A percentile compares a stretch with the other conserved stretches of the same genome.
Conservation (phyloP, 768 basidiomycete genomes). For the Lactifluus hygrophoroides region DNA sequence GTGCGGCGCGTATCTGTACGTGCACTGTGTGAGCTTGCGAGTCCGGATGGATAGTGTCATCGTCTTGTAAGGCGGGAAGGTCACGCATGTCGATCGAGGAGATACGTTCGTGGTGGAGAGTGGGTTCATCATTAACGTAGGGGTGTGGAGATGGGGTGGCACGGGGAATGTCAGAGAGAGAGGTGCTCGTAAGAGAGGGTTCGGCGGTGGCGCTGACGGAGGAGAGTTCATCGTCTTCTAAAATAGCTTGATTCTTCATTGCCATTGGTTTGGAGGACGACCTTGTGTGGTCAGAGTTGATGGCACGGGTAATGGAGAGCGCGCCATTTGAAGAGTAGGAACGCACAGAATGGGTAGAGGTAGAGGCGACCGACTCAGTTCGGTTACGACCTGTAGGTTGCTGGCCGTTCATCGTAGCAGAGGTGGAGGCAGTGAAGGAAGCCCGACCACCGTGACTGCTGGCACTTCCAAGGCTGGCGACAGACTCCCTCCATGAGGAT, state of each 20-base stretch:
- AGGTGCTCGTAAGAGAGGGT: conserved; percentile 19
- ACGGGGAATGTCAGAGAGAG: conserved; percentile 25
- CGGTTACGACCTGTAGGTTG: not conserved
- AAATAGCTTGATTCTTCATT: conserved; percentile 25
- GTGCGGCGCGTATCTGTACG: conserved; percentile 9
- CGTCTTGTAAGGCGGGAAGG: conserved; percentile 25
- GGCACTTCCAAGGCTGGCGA: conserved; percentile 23
- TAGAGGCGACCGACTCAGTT: conserved; percentile 21
- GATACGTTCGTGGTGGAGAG: conserved; percentile 23
- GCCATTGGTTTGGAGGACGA: conserved; percentile 18
- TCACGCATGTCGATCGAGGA: conserved; percentile 28
- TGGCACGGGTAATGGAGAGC: conserved; percentile 17
- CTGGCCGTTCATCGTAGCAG: conserved; percentile 8
- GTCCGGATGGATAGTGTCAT: conserved; percentile 19
- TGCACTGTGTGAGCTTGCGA: conserved; percentile 3
- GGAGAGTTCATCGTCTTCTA: conserved; percentile 26
- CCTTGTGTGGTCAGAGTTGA: conserved; percentile 3
- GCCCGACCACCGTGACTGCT: conserved; percentile 18
- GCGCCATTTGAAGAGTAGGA: conserved; percentile 25
- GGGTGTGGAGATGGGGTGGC: conserved; percentile 16
- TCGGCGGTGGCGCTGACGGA: not conserved
- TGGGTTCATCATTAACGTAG: not conserved
- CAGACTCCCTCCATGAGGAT: conserved; percentile 23
- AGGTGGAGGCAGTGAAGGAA: conserved; percentile 15
- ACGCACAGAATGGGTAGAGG: conserved; percentile 22